A percentile compares a stretch with the other conserved stretches of the same genome.
These are phyloP conservation scores for Helicocarpus griseus DNA, from an alignment of 2,329 filamentous ascomycete genomes.

Conservation along the genomic window DNA sequence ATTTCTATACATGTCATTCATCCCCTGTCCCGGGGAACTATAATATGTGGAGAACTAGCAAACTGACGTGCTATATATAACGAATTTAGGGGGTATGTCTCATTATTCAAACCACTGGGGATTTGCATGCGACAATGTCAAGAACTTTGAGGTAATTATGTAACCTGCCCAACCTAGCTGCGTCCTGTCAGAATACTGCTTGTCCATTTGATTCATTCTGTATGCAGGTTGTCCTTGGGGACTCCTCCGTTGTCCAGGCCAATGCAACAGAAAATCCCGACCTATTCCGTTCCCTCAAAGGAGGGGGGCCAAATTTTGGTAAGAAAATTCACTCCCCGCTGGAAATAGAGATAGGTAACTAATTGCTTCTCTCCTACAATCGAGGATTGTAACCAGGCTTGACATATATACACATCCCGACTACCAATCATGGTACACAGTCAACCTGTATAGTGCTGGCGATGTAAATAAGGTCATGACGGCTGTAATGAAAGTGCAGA, in stretches of 20 bases:
- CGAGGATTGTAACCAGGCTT: slow-evolving; percentile 23
- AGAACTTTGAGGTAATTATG: not conserved
- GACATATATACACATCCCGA: slow-evolving; percentile 16
- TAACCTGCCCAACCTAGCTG: no score
- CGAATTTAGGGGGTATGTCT: not conserved
- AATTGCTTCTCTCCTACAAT: slow-evolving; percentile 14
- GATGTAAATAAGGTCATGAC: not conserved
- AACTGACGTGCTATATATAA: not conserved
- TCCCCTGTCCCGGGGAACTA: not conserved
- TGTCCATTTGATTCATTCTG: not conserved
- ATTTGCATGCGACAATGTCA: not conserved
- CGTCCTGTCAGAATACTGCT: not conserved
- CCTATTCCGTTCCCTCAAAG: slow-evolving; percentile 39
- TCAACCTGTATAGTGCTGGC: slow-evolving; percentile 9
- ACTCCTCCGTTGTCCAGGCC: slow-evolving; percentile 26
- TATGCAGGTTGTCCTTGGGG: slow-evolving; percentile 26
- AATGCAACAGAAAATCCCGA: slow-evolving; percentile 38
- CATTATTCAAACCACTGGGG: not conserved
- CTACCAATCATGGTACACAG: slow-evolving; percentile 11
- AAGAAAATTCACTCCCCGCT: no score
- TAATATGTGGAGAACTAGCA: not conserved
- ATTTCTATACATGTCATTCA: no score
- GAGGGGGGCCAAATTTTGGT: slow-evolving; percentile 32
- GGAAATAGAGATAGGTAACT: no score
- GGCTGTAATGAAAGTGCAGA: not conserved